Evolutionary conservation across 805 yeast genomes (phyloP), one percentile per base, ranked within the genome.

Genomic region (Metschnikowia kofuensis): DNA sequence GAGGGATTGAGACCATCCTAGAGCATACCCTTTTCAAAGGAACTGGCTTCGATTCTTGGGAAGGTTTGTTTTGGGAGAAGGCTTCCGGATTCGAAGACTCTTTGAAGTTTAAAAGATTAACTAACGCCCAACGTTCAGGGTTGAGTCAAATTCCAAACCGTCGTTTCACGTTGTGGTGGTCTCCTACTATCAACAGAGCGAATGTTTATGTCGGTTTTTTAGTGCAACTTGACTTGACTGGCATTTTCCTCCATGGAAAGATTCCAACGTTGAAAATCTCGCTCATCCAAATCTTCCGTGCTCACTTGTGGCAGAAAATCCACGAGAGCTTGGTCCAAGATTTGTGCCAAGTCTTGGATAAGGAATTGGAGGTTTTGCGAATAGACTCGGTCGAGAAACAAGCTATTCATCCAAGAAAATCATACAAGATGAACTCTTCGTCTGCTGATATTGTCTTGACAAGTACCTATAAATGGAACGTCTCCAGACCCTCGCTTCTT

Each of bases 151-250:
- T 94, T 61, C 99, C 99, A 3, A 94, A 94, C 64, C 84, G 99
- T 65, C 79, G 99, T 40, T 94, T 94, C 64, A 94, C 99, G 0
- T 72, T 94, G 30, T 94, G 99, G 99, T 94, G 99, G 99, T 90
- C 97, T 0, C 99, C 99, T 6, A 94, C 99, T 0, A 94, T 94
- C 59, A 94, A 94, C 62, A 80, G 99, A 55, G 99, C 99, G 6
- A 94, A 94, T 62, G 98, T 94, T 27, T 94, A 94, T 63, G 97
- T 94, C 49, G 99, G 99, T 28, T 94, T 94, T 72, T 75, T 91
- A 61, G 99, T 94, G 29, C 99, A 94, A 65, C 75, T 94, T 40
- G 99, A 94, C 68, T 73, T 94, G 62, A 94, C 99, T 0, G 99
- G 99, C 60, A 92, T 94, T 29, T 94, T 94, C 67, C 73, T 94